Conservation (phyloP, 345 rosid genomes). For the Aquilaria sinensis region DNA sequence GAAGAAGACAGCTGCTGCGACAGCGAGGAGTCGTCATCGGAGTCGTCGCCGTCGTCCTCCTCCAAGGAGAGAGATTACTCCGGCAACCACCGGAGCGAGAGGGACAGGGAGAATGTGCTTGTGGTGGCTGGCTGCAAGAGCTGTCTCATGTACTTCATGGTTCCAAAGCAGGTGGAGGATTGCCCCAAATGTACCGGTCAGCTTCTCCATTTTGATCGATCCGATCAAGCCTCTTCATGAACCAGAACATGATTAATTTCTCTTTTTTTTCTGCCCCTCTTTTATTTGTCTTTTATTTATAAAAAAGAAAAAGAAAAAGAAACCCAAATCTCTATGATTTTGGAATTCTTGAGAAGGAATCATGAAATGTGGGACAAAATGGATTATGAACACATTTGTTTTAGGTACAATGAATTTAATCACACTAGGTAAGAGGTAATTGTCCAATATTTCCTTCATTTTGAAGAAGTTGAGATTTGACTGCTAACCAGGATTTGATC, state of each 20-base stretch:
- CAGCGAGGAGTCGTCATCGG: conserved; percentile 69
- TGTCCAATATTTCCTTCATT: too few species aligned
- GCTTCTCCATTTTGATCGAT: conserved; percentile 75
- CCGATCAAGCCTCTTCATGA: conserved; percentile 39
- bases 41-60: conserved; percentile 34
- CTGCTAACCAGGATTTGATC: too few species aligned
- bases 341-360: too few species aligned
- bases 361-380: too few species aligned
- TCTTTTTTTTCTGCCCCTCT: not conserved
- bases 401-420: too few species aligned
- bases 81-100: conserved; percentile 11
- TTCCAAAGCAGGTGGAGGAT: conserved; percentile 65
- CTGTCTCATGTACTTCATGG: conserved; percentile 92
- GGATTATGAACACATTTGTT: too few species aligned
- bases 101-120: conserved; percentile 39
- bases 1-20: conserved; percentile 43
- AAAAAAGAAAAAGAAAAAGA: too few species aligned
- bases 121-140: conserved; percentile 96
- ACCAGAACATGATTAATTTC: conserved; percentile 2
- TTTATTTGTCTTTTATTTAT: not conserved
- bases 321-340: too few species aligned
- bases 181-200: conserved; percentile 85
- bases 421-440: too few species aligned
- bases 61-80: conserved; percentile 22
- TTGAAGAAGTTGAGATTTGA: too few species aligned